These are phyloP conservation scores for Albatrellus ellisii DNA, from an alignment of 768 basidiomycete species.

Conservation along the genomic window DNA sequence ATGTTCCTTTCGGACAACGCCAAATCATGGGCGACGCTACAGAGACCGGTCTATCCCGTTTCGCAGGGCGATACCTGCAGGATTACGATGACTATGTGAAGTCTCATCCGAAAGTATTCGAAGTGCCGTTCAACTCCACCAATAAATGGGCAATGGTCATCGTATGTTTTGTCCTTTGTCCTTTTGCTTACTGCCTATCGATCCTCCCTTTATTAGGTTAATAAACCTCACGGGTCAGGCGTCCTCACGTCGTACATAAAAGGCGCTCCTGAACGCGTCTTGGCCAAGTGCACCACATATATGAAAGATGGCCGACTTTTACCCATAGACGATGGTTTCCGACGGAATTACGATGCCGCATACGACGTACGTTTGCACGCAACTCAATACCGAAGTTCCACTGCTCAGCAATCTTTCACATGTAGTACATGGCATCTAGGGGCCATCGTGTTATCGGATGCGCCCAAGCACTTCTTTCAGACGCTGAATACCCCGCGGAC, in stretches of 20 bases:
- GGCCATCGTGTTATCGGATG: slow-evolving; percentile 68
- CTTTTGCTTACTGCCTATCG: background rate
- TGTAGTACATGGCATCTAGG: slow-evolving; percentile 63
- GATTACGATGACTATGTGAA: slow-evolving; percentile 43
- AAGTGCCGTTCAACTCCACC: slow-evolving; percentile 62
- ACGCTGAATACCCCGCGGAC: slow-evolving; percentile 30
- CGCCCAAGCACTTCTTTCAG: slow-evolving; percentile 43
- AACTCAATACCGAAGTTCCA: background rate
- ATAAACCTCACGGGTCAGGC: slow-evolving; percentile 39
- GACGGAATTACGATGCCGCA: slow-evolving; percentile 38
- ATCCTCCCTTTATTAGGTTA: slow-evolving; percentile 9
- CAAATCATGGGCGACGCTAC: slow-evolving; percentile 61
- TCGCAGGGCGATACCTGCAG: slow-evolving; percentile 41
- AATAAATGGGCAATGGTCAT: slow-evolving; percentile 67
- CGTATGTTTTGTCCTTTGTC: slow-evolving; percentile 19
- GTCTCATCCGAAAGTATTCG: slow-evolving; percentile 46
- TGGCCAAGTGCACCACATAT: slow-evolving; percentile 49
- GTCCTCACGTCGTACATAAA: slow-evolving; percentile 45
- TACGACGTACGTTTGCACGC: slow-evolving; percentile 33
- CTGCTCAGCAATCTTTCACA: background rate
- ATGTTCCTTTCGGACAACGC: slow-evolving; percentile 48
- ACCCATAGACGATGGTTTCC: slow-evolving; percentile 46
- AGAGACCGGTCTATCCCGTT: slow-evolving; percentile 58
- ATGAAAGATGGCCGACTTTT: slow-evolving; percentile 34
- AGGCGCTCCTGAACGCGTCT: slow-evolving; percentile 57